These are phyloP conservation scores for Kwoniella dendrophila DNA, from an alignment of 768 basidiomycete species.

Conservation along the genomic window DNA sequence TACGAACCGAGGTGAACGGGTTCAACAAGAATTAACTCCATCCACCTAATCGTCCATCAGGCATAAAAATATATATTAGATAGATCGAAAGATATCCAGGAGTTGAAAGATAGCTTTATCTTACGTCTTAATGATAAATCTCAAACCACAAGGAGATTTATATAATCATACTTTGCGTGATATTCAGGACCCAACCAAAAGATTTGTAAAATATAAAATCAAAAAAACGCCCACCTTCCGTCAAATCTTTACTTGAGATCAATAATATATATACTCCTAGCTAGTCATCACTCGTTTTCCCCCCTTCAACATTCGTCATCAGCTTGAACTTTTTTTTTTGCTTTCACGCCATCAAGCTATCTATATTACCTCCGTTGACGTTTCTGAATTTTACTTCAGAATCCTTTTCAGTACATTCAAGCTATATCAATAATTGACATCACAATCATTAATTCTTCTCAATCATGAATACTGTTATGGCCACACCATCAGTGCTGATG, in stretches of 20 bases:
- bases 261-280: not conserved
- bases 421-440: not conserved
- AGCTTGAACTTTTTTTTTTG: too few species aligned
- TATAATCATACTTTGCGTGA: slow-evolving; percentile 1
- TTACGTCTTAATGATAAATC: too few species aligned
- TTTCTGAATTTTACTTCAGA: not conserved
- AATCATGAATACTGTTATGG: slow-evolving; percentile 24
- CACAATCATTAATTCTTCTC: not conserved
- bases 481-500: slow-evolving; percentile 38
- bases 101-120: too few species aligned
- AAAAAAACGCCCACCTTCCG: slow-evolving; percentile 13
- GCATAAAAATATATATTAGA: too few species aligned
- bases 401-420: too few species aligned
- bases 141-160: slow-evolving; percentile 3
- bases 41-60: too few species aligned
- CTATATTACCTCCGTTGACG: too few species aligned
- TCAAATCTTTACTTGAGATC: not conserved
- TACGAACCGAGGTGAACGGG: slow-evolving; percentile 4
- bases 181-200: not conserved
- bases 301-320: not conserved
- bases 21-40: not conserved
- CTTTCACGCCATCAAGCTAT: too few species aligned
- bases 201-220: not conserved
- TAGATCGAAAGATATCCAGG: too few species aligned
- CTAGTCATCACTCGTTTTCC: not conserved